Base-by-base conservation (phyloP, 2,329 filamentous ascomycete species). In the Pseudogymnoascus pannorum region DNA sequence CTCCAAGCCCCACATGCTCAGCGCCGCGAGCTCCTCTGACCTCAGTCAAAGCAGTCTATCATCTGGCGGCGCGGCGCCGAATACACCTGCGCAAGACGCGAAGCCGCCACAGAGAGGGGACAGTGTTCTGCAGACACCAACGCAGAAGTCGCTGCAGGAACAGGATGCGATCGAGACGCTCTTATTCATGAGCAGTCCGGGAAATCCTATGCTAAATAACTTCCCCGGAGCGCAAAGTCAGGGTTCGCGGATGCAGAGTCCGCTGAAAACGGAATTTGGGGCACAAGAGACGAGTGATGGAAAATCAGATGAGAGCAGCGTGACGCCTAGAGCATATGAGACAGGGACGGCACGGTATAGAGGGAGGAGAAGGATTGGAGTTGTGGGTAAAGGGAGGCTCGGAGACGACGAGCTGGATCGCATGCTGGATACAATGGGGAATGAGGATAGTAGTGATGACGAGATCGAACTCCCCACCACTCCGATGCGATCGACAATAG, bases 161-260 rank as follows among this genome's bases (percentile, higher is more conserved):
- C 88, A 92, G 69, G 90, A 93, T 68, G 90, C 90, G 5, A 85
- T 93, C 54, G 89, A 92, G 70, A 88, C 88, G 0, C 75, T 94
- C 22, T 77, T 93, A 24, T 92, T 92, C 69, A 88, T 94, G 85
- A 91, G 89, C 69, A 90, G 87, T 64, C 88, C 88, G 0, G 87
- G 87, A 14, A 89, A 90, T 72, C 85, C 84, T 63, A 73, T 87
- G 67, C 83, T 83, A 64, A 81, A 82, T 63, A 71, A 74, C 8
- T 84, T 84, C 62, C 78, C 81, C 2, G 67, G 73, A 11, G 73
- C 75, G n/a, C 62, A 65, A 38, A 66, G 58, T 20, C 68, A 69
- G 60, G 61, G 18, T 5, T 70, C 68, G 24, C 70, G 68, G 59
- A 63, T 68, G 9, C 61, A 51, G 26, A 73, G 71, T 58, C 71